These are phyloP conservation scores for Plasmodium chabaudi DNA, from an alignment of 169 alveolate species.

Conservation along the genomic window DNA sequence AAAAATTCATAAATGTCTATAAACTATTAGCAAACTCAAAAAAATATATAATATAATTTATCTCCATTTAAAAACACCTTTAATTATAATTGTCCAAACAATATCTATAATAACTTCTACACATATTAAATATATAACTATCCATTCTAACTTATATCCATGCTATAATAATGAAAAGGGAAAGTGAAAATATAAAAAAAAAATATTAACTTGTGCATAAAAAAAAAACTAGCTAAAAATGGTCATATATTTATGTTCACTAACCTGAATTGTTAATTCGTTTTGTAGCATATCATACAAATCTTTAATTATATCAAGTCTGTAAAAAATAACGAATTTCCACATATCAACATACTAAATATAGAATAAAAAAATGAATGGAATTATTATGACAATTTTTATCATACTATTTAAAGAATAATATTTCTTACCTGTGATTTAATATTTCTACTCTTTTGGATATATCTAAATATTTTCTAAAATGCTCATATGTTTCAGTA, in stretches of 20 bases:
- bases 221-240: not conserved
- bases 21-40: no score
- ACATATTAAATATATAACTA: constrained; percentile 86
- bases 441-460: constrained; percentile 89
- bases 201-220: not conserved
- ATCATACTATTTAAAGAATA: no score
- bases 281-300: constrained; percentile 89
- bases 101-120: constrained; percentile 88
- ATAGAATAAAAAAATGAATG: no score
- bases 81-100: constrained; percentile 88
- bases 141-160: constrained; percentile 90
- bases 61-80: constrained; percentile 86
- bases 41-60: constrained; percentile 13
- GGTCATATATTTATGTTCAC: not conserved
- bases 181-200: not conserved
- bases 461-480: constrained; percentile 87
- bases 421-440: constrained; percentile 82
- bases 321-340: constrained; percentile 7
- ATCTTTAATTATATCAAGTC: constrained; percentile 88
- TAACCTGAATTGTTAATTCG: constrained; percentile 85
- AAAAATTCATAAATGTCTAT: no score
- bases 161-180: constrained; percentile 79
- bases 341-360: not conserved
- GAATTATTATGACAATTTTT: no score
- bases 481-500: constrained; percentile 85